A percentile compares a stretch with the other conserved stretches of the same genome.
Conservation (phyloP, 2,329 filamentous ascomycete genomes). For the Fonsecaea multimorphosa region DNA sequence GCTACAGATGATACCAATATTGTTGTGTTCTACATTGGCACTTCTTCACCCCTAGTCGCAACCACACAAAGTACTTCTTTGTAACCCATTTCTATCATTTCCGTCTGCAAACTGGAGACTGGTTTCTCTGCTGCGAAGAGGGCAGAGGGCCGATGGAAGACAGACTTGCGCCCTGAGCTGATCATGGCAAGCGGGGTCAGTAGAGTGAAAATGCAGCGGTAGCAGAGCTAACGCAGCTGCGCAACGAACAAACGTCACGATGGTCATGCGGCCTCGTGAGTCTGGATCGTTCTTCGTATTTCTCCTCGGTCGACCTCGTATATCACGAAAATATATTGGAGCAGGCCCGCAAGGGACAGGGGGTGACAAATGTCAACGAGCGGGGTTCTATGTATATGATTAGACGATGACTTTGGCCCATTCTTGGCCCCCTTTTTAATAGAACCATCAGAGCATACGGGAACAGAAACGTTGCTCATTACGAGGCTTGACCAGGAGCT, state of each 20-base stretch:
- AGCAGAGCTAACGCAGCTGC: no score
- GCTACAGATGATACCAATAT: slow-evolving; percentile 10
- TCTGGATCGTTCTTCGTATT: neutral
- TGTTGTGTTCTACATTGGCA: neutral
- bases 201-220: neutral
- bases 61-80: neutral
- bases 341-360: neutral
- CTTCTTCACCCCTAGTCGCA: neutral
- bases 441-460: no score
- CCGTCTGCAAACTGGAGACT: neutral
- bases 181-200: neutral
- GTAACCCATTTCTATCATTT: neutral
- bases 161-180: neutral
- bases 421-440: no score
- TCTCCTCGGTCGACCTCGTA: neutral
- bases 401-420: no score
- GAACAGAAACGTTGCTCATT: no score
- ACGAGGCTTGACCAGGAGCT: no score
- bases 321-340: neutral
- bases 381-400: neutral
- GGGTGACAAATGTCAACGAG: neutral
- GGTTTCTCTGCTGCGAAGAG: neutral
- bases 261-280: neutral
- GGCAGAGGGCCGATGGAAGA: no score
- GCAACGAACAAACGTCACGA: neutral